These are phyloP conservation scores for Cyclostephanos invisitatus DNA, from an alignment of 108 stramenopile species.

Conservation along the genomic window DNA sequence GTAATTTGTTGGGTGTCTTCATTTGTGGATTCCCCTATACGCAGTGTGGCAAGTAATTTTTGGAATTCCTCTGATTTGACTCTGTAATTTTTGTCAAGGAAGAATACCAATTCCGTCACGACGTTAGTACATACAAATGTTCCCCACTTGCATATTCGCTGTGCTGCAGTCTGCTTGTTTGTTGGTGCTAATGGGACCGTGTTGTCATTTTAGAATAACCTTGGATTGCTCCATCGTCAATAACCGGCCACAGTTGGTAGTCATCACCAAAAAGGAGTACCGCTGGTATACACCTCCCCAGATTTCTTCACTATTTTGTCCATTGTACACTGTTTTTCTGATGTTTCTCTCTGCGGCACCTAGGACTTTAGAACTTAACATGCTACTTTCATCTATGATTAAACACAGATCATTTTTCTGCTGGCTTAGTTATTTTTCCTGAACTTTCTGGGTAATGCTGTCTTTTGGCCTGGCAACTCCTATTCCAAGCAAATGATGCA, in stretches of 20 bases:
- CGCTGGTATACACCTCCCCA: slow-evolving; percentile 19
- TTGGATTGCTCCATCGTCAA: neutral
- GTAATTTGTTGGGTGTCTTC: neutral
- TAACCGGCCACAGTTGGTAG: slow-evolving; percentile 9
- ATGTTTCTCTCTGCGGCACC: slow-evolving; percentile 8
- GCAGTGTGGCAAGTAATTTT: neutral
- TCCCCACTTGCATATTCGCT: neutral
- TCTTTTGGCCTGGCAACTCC: neutral
- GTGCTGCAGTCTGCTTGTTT: slow-evolving; percentile 1
- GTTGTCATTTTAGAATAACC: slow-evolving; percentile 2
- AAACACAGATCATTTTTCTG: too few relatives aligned
- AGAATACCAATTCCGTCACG: neutral
- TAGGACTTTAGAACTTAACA: slow-evolving; percentile 11
- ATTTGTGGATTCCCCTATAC: neutral
- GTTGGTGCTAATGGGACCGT: neutral
- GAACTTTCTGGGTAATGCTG: neutral
- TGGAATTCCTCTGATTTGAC: neutral
- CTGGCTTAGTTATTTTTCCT: too few relatives aligned
- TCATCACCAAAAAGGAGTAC: slow-evolving; percentile 23
- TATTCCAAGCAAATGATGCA: neutral
- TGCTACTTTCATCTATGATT: slow-evolving; percentile 20
- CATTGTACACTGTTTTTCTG: neutral
- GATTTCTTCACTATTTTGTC: slow-evolving; percentile 8
- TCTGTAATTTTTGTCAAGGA: neutral
- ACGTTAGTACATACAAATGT: neutral